A percentile compares a stretch with the other conserved stretches of the same genome.
phyloP scores from a whole-genome alignment of 2,329 filamentous ascomycete genomes.

The Colletotrichum sp. region DNA sequence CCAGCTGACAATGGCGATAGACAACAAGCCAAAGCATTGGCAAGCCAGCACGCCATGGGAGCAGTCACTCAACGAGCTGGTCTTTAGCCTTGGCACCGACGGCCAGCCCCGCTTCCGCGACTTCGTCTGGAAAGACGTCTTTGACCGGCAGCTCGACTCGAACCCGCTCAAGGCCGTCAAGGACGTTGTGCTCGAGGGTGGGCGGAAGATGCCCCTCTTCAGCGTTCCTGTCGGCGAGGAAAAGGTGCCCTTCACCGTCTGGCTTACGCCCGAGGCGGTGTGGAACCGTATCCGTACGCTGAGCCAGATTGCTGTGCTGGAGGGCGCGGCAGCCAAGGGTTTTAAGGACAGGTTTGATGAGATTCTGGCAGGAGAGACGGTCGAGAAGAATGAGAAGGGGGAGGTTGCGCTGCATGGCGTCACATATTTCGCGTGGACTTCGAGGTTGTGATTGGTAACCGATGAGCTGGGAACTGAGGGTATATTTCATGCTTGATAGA shows the following conservation, averaged over 20 bases:
- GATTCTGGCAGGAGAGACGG: constrained; percentile 56
- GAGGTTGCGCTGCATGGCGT: constrained; percentile 68
- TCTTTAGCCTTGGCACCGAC: constrained; percentile 57
- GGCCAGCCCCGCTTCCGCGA: constrained; percentile 70
- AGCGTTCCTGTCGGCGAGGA: constrained; percentile 65
- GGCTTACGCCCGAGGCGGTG: constrained; percentile 62
- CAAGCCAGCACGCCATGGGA: constrained; percentile 65
- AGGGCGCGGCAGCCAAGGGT: constrained; percentile 51
- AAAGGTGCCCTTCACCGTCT: constrained; percentile 60
- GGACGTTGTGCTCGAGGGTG: constrained; percentile 37
- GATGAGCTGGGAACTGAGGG: background rate
- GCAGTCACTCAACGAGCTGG: constrained; percentile 62
- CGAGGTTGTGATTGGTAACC: constrained; percentile 38
- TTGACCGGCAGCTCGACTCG: constrained; percentile 61
- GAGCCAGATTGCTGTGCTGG: constrained; percentile 69
- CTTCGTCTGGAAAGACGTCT: constrained; percentile 66
- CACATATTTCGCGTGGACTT: constrained; percentile 69
- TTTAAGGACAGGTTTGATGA: constrained; percentile 58
- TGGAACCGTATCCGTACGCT: constrained; percentile 71
- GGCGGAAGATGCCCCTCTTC: constrained; percentile 52
- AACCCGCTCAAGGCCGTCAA: constrained; percentile 57
- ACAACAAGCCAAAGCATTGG: constrained; percentile 68
- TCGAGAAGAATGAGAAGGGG: constrained; percentile 63
- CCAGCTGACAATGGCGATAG: constrained; percentile 36
- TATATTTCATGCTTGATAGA: constrained; percentile 17